A percentile compares a stretch with the other conserved stretches of the same genome.
Conservation (phyloP, 805 yeast species). For the Wickerhamomyces subpelliculosus region DNA sequence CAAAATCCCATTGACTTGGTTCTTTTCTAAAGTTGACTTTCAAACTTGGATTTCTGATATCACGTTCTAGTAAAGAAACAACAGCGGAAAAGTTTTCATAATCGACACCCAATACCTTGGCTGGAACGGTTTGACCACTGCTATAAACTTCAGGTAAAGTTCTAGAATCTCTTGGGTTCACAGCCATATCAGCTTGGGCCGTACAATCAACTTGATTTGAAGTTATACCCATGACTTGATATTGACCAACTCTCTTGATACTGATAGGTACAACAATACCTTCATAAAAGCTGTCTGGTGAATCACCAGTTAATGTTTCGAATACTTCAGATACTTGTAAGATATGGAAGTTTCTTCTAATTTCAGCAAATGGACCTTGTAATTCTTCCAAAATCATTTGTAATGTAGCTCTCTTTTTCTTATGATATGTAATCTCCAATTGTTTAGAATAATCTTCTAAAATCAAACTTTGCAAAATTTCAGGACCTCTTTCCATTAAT, state of each 20-base stretch:
- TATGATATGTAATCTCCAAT: constrained; percentile 64
- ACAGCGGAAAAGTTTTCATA: constrained; percentile 71
- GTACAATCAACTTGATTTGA: constrained; percentile 63
- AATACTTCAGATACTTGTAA: constrained; percentile 70
- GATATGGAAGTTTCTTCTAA: constrained; percentile 63
- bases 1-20: constrained; percentile 72
- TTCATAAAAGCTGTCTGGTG: constrained; percentile 54
- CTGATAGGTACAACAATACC: constrained; percentile 75
- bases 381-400: constrained; percentile 83
- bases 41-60: constrained; percentile 44
- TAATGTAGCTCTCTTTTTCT: constrained; percentile 69
- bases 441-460: constrained; percentile 91
- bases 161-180: constrained; percentile 38
- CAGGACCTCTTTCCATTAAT: constrained; percentile 60
- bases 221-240: constrained; percentile 36
- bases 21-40: constrained; percentile 37
- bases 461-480: constrained; percentile 77
- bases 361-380: constrained; percentile 81
- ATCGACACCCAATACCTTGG: constrained; percentile 63
- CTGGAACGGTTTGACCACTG: constrained; percentile 81
- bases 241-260: constrained; percentile 51
- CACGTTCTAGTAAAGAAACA: constrained; percentile 62
- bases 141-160: constrained; percentile 38
- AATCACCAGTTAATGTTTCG: constrained; percentile 85
- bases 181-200: constrained; percentile 39